Conservation (phyloP, 1,284 basidiomycete species). For the Puccinia horiana region DNA sequence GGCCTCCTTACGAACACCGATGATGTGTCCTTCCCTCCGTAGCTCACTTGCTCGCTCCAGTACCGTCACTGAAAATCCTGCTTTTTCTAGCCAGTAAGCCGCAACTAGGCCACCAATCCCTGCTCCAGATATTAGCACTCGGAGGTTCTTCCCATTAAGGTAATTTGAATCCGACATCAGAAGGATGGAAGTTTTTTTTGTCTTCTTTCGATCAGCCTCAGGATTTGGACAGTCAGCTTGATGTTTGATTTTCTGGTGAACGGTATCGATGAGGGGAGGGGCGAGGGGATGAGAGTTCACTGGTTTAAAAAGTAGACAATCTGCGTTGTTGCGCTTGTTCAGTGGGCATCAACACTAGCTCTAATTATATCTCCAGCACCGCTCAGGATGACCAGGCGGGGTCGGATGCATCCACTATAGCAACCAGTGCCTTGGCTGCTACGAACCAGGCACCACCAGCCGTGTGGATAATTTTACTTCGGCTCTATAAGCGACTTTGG, state of each 20-base stretch:
- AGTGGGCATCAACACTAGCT: too few relatives aligned
- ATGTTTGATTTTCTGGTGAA: not conserved
- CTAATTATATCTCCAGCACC: too few relatives aligned
- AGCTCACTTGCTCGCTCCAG: constrained; percentile 51
- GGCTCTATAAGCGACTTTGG: too few relatives aligned
- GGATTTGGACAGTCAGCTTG: not conserved
- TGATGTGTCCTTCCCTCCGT: constrained; percentile 52
- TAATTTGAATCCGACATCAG: not conserved
- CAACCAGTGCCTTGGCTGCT: too few relatives aligned
- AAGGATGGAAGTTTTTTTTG: too few relatives aligned
- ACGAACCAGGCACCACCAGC: too few relatives aligned
- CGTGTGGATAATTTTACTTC: too few relatives aligned
- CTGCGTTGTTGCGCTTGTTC: too few relatives aligned
- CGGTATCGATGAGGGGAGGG: not conserved
- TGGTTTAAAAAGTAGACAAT: too few relatives aligned
- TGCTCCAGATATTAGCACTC: constrained; percentile 53
- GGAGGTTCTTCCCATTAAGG: not conserved
- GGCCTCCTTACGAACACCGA: constrained; percentile 51
- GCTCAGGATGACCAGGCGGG: not conserved
- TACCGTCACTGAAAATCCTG: constrained; percentile 51
- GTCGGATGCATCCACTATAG: too few relatives aligned
- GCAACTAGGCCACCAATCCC: constrained; percentile 53
- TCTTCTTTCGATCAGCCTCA: not conserved
- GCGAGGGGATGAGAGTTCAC: not conserved
- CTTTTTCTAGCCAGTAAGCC: constrained; percentile 50